phyloP scores from a whole-genome alignment of 148 eudicot species.

The Fallopia convolvulus region DNA sequence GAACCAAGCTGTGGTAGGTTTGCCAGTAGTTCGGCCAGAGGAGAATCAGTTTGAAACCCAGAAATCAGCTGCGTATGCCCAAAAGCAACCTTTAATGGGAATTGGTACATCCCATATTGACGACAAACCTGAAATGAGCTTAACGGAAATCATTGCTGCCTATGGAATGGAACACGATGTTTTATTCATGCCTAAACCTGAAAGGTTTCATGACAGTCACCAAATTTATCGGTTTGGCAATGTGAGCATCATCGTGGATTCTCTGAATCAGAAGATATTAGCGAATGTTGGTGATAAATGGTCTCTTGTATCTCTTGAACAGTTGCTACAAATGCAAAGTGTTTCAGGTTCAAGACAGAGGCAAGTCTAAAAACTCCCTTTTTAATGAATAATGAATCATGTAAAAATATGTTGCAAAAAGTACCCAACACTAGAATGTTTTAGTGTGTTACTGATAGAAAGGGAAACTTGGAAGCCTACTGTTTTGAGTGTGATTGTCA shows the following conservation, averaged over 20 bases:
- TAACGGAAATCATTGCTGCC: slow-evolving; percentile 51
- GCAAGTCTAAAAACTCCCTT: background rate
- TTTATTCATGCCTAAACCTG: slow-evolving; percentile 55
- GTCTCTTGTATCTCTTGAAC: slow-evolving; percentile 50
- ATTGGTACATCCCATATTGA: background rate
- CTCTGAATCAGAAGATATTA: slow-evolving; percentile 38
- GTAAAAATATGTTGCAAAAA: background rate
- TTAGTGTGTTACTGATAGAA: background rate
- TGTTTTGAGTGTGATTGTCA: background rate
- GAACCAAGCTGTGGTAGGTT: slow-evolving; percentile 59
- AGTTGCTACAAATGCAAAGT: slow-evolving; percentile 34
- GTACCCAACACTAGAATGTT: background rate
- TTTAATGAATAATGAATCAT: background rate
- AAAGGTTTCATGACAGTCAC: slow-evolving; percentile 45
- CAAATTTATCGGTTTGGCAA: slow-evolving; percentile 62
- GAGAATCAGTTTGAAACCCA: slow-evolving; percentile 46
- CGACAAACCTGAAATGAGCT: slow-evolving; percentile 33
- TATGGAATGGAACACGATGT: slow-evolving; percentile 40
- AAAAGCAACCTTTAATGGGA: background rate
- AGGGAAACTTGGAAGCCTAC: background rate
- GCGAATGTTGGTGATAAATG: slow-evolving; percentile 40
- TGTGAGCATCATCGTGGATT: slow-evolving; percentile 42
- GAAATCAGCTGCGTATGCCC: slow-evolving; percentile 21
- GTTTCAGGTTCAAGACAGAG: slow-evolving; percentile 5
- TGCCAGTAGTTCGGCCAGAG: slow-evolving; percentile 50